These are phyloP conservation scores for Flaveria bidentis DNA, from an alignment of 129 eudicot species.

Conservation along the genomic window DNA sequence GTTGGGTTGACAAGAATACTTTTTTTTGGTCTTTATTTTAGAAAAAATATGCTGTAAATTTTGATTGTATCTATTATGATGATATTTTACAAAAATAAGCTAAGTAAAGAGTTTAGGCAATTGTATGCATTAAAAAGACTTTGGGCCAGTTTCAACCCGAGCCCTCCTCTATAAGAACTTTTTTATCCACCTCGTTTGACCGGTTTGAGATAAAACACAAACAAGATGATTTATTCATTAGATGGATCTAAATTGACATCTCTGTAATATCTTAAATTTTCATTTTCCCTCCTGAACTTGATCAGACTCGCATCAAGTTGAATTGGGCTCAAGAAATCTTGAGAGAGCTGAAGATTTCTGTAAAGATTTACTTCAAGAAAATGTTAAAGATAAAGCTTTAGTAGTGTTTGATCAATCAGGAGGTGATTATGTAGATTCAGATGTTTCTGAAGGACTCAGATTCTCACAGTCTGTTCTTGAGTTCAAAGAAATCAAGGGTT, in stretches of 20 bases:
- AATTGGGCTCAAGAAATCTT: background rate
- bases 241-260: background rate
- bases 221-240: background rate
- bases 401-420: slow-evolving; percentile 39
- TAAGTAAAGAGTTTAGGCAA: background rate
- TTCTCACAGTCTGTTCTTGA: slow-evolving; percentile 47
- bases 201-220: background rate
- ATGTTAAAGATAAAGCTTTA: slow-evolving; percentile 27
- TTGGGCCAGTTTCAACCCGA: background rate
- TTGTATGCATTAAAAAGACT: background rate
- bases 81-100: background rate
- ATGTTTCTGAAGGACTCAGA: slow-evolving; percentile 43
- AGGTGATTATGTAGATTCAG: slow-evolving; percentile 34
- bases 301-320: slow-evolving; percentile 15
- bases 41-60: too few relatives aligned
- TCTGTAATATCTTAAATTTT: background rate
- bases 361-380: slow-evolving; percentile 17
- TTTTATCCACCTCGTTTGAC: background rate
- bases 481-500: slow-evolving; percentile 45
- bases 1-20: background rate
- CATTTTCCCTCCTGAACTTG: slow-evolving; percentile 8
- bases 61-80: background rate
- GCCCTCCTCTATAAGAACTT: too few relatives aligned
- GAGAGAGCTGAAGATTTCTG: slow-evolving; percentile 19
- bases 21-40: background rate